These are phyloP conservation scores for Hypoxylon sp. DNA, from an alignment of 2,329 filamentous ascomycete genomes.

Conservation along the genomic window DNA sequence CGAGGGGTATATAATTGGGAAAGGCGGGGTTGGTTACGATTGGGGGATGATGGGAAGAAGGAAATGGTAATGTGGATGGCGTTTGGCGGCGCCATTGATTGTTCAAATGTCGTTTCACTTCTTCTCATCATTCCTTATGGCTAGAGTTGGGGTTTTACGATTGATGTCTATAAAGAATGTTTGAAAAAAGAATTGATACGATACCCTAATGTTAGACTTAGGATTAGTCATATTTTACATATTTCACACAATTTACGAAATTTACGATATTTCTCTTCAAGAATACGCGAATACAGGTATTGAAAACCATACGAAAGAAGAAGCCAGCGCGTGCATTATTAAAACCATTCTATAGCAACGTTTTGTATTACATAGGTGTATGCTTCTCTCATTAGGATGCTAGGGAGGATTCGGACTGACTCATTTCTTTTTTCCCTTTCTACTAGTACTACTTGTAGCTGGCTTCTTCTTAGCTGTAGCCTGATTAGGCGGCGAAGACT, in stretches of 20 bases:
- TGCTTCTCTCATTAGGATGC: slow-evolving; percentile 33
- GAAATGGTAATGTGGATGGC: slow-evolving; percentile 25
- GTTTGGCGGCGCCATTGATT: slow-evolving; percentile 14
- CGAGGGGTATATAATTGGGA: slow-evolving; percentile 17
- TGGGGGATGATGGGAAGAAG: slow-evolving; percentile 6
- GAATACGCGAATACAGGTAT: not conserved
- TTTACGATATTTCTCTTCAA: slow-evolving; percentile 14
- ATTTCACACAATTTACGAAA: not conserved
- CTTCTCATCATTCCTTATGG: slow-evolving; percentile 34
- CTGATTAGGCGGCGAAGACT: slow-evolving; percentile 53
- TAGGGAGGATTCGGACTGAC: slow-evolving; percentile 24
- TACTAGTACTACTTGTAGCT: slow-evolving; percentile 32
- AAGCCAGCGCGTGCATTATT: slow-evolving; percentile 35
- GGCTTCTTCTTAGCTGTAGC: slow-evolving; percentile 46
- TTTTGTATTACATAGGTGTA: slow-evolving; percentile 43
- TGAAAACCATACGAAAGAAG: slow-evolving; percentile 14
- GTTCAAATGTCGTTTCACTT: slow-evolving; percentile 11
- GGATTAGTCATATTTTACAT: slow-evolving; percentile 18
- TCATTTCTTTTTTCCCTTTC: slow-evolving; percentile 55
- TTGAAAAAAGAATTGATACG: slow-evolving; percentile 32
- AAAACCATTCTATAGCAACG: slow-evolving; percentile 43
- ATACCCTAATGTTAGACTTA: slow-evolving; percentile 39
- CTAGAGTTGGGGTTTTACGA: slow-evolving; percentile 34
- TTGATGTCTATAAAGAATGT: slow-evolving; percentile 32
- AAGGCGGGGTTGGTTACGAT: slow-evolving; percentile 7